Percentiles rank a stretch among this genome's conserved stretches.
Evolutionary conservation across 352 stramenopile genomes (phyloP).

Genomic region (Pythium sp.): DNA sequence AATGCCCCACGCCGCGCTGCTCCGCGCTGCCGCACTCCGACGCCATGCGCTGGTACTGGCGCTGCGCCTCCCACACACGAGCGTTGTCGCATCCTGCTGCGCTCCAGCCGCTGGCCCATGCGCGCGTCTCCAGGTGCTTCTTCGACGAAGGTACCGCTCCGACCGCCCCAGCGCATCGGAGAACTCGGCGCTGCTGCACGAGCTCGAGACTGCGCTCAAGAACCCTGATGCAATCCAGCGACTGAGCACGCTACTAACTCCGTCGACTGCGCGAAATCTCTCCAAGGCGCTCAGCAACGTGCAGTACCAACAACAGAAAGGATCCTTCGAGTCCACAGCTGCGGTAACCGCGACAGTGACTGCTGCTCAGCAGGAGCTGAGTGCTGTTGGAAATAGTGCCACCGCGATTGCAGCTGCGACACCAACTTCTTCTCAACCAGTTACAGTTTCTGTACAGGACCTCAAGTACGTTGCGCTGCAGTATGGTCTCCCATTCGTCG

Average conservation of each 20-base stretch:
- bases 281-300: slow-evolving; percentile 36
- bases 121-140: not conserved
- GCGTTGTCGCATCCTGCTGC: not conserved
- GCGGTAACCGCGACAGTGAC: too few relatives aligned
- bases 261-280: slow-evolving; percentile 50
- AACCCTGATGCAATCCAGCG: slow-evolving; percentile 30
- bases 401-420: not conserved
- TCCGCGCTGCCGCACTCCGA: not conserved
- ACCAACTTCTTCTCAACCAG: not conserved
- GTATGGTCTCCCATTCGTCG: slow-evolving; percentile 91
- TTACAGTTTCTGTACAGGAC: slow-evolving; percentile 38
- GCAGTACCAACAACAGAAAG: slow-evolving; percentile 7
- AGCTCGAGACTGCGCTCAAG: slow-evolving; percentile 37
- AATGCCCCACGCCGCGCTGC: not conserved
- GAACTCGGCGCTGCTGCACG: slow-evolving; percentile 36
- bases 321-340: slow-evolving; percentile 6
- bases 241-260: slow-evolving; percentile 41
- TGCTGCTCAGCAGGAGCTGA: slow-evolving; percentile 1
- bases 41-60: not conserved
- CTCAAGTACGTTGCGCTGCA: slow-evolving; percentile 68
- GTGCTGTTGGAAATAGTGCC: not conserved
- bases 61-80: not conserved
- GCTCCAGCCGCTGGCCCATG: not conserved
- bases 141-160: slow-evolving; percentile 10
- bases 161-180: slow-evolving; percentile 19